phyloP scores from a whole-genome alignment of 352 stramenopile species.

The Phytophthora kernoviae region DNA sequence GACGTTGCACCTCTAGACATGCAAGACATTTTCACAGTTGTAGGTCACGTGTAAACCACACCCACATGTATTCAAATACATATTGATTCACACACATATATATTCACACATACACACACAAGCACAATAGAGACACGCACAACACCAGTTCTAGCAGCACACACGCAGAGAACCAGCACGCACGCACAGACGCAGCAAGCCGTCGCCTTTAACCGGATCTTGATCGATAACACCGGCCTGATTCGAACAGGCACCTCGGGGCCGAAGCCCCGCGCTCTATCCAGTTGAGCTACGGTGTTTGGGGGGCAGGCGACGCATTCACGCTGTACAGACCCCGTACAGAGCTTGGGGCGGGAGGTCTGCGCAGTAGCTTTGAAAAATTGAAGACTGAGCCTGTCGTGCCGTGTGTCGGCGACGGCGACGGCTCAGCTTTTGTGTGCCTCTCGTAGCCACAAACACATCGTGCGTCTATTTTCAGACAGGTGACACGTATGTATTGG shows the following conservation, averaged over 20 bases:
- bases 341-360: background rate
- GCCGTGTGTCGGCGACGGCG: background rate
- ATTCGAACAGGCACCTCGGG: background rate
- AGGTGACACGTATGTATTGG: background rate
- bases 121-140: background rate
- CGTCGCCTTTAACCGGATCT: background rate
- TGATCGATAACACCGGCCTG: background rate
- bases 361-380: background rate
- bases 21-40: constrained; percentile 3
- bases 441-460: background rate
- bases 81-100: background rate
- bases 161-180: background rate
- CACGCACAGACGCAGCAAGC: background rate
- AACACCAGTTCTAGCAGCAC: background rate
- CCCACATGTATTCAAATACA: background rate
- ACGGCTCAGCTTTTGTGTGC: background rate
- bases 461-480: background rate
- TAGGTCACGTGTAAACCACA: background rate
- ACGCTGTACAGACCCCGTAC: too few relatives aligned
- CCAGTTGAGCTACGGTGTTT: background rate
- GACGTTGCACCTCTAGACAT: constrained; percentile 9
- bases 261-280: background rate
- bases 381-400: background rate
- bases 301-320: background rate
- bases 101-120: background rate